phyloP scores from a whole-genome alignment of 225 moss, liverwort and hornwort genomes.

The Straminergon stramineum region DNA sequence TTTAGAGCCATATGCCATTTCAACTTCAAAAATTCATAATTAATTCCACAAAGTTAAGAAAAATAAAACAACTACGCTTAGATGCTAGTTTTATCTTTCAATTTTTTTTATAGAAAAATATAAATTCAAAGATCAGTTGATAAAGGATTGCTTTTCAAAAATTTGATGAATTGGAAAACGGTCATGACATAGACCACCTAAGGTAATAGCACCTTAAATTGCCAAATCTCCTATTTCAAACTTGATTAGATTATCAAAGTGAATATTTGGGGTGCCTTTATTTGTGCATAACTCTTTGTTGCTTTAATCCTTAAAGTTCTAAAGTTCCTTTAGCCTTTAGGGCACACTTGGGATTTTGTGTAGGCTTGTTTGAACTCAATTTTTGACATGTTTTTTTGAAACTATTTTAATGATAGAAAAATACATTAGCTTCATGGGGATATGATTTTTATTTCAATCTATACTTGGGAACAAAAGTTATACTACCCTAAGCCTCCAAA shows the following conservation, averaged over 20 bases:
- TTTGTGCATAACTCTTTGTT: background rate
- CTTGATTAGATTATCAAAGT: background rate
- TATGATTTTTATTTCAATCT: background rate
- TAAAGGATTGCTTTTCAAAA: background rate
- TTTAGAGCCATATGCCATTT: background rate
- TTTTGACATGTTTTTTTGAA: background rate
- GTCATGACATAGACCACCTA: too few relatives aligned
- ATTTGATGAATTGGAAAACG: fast-evolving
- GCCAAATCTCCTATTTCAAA: background rate
- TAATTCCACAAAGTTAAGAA: background rate
- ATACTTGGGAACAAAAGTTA: background rate
- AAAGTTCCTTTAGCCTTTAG: background rate
- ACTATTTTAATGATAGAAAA: background rate
- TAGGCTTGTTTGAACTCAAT: background rate
- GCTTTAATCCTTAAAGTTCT: background rate
- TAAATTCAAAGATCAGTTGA: background rate
- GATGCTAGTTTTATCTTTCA: background rate
- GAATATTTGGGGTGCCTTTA: background rate
- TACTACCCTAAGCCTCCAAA: background rate
- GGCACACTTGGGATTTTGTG: background rate
- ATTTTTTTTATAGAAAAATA: background rate
- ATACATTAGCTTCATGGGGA: background rate
- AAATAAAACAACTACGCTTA: background rate
- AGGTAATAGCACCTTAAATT: background rate
- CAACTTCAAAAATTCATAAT: background rate